phyloP scores from a whole-genome alignment of 2,329 filamentous ascomycete genomes.

The Paracamarosporium sp. region DNA sequence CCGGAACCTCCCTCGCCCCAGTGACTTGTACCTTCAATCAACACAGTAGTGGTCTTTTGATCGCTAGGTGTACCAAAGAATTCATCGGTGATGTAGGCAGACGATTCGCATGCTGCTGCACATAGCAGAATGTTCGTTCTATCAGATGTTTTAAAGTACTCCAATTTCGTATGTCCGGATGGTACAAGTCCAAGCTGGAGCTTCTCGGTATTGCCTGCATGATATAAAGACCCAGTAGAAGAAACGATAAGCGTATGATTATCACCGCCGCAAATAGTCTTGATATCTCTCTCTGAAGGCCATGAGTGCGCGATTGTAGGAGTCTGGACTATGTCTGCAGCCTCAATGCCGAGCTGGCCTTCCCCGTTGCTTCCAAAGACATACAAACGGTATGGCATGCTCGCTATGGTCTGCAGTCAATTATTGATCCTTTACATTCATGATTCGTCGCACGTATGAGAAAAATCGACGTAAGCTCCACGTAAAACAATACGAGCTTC shows the following conservation, averaged over 20 bases:
- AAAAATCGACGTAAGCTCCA: no score
- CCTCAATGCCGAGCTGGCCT: conserved; percentile 59
- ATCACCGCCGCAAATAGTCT: conserved; percentile 69
- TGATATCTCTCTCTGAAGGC: conserved; percentile 14
- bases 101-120: conserved; percentile 34
- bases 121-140: conserved; percentile 8
- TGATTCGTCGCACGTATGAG: no score
- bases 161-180: background rate
- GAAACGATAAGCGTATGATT: conserved; percentile 84
- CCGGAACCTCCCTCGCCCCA: conserved; percentile 31
- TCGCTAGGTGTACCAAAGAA: background rate
- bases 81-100: conserved; percentile 27
- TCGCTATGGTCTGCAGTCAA: no score
- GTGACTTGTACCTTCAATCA: conserved; percentile 23
- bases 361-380: conserved; percentile 61
- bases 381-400: conserved; percentile 40
- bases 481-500: no score
- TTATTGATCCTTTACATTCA: no score
- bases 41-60: background rate
- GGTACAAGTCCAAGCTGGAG: conserved; percentile 48
- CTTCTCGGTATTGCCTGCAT: conserved; percentile 66
- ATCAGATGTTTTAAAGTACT: conserved; percentile 13
- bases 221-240: conserved; percentile 65
- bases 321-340: conserved; percentile 45
- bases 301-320: conserved; percentile 18